phyloP scores from a whole-genome alignment of 108 stramenopile genomes.

The Cylindrotheca closterium region DNA sequence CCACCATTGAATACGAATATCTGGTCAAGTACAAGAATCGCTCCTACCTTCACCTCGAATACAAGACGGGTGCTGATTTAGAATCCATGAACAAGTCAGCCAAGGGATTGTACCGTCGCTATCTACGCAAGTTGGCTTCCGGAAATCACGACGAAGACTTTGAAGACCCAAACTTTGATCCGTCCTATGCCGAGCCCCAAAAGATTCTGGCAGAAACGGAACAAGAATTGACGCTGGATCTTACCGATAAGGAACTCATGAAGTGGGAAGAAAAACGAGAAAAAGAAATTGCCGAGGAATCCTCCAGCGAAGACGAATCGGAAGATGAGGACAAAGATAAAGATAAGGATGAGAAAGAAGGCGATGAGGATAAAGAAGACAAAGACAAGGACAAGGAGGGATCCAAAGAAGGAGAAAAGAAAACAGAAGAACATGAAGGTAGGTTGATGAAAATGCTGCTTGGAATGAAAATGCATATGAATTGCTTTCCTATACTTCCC shows the following conservation, averaged over 20 bases:
- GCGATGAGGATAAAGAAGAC: conserved; percentile 19
- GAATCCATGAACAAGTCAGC: conserved; percentile 86
- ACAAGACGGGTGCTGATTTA: conserved; percentile 83
- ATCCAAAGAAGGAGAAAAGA: conserved; percentile 16
- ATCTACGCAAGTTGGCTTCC: conserved; percentile 79
- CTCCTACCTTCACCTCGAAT: conserved; percentile 90
- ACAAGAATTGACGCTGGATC: conserved; percentile 78
- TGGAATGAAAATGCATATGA: neutral
- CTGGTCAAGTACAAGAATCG: conserved; percentile 94
- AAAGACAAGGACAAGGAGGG: conserved; percentile 26
- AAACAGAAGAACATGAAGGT: conserved; percentile 32
- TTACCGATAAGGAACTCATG: conserved; percentile 76
- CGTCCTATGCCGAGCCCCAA: conserved; percentile 68
- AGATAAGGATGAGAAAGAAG: conserved; percentile 21
- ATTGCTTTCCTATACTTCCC: neutral
- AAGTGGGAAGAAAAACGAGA: conserved; percentile 81
- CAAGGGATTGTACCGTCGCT: conserved; percentile 85
- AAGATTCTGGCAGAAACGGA: conserved; percentile 88
- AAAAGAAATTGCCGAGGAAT: conserved; percentile 66
- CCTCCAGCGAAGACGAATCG: conserved; percentile 30
- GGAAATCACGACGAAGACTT: conserved; percentile 74
- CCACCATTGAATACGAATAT: conserved; percentile 89
- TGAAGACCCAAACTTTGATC: conserved; percentile 89
- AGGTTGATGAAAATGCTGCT: conserved; percentile 2
- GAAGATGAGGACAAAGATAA: conserved; percentile 37